phyloP scores from a whole-genome alignment of 495 filamentous ascomycete genomes.

The Talaromyces stipitatus region DNA sequence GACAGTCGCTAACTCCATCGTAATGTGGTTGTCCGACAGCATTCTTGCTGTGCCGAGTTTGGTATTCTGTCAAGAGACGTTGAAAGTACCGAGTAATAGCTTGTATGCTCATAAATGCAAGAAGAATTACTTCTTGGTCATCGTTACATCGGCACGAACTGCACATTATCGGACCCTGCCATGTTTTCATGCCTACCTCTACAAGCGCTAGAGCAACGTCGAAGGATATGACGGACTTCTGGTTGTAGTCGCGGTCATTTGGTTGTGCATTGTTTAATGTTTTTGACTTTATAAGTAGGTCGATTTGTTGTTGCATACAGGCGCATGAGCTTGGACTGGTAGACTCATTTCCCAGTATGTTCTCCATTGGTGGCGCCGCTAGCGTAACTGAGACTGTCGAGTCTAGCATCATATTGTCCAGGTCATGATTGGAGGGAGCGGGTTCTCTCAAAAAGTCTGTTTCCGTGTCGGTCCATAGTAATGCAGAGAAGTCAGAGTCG shows the following conservation, averaged over 20 bases:
- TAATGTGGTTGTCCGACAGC: neutral
- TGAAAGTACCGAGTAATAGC: neutral
- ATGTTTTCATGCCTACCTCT: neutral
- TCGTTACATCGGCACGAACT: neutral
- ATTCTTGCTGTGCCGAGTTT: neutral
- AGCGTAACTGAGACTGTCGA: neutral
- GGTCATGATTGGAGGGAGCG: neutral
- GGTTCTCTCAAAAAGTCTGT: neutral
- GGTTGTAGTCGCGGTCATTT: neutral
- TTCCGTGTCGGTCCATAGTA: neutral
- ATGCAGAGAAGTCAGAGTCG: neutral
- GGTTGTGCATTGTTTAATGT: neutral
- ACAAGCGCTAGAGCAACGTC: neutral
- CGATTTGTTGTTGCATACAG: neutral
- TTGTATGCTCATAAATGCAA: neutral
- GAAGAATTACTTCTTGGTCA: neutral
- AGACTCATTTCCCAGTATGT: neutral
- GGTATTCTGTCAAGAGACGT: neutral
- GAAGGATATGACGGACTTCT: neutral
- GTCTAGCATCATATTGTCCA: neutral
- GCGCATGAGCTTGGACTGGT: neutral
- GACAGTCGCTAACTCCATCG: neutral
- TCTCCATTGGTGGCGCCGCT: neutral
- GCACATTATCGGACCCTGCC: neutral
- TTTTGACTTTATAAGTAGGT: neutral